Evolutionary conservation across 345 rosid genomes (phyloP), one percentile per base, ranked within the genome.

Genomic region (Eucalyptus erythrocorys): DNA sequence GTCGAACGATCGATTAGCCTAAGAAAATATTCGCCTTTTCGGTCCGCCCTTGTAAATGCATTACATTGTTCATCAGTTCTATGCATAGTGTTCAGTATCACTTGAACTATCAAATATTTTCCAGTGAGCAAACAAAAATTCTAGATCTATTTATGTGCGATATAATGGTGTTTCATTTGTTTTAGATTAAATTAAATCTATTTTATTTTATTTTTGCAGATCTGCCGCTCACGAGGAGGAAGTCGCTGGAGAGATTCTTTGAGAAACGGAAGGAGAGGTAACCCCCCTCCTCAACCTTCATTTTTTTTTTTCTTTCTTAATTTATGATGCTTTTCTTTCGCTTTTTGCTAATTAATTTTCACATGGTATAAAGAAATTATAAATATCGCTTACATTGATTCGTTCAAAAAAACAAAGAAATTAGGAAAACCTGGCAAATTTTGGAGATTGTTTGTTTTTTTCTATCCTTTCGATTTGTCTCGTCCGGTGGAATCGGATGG

Each of bases 191-290:
- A 27, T 81, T n/a, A 10, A 51, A 51, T 51, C 26, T 8, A 43
- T 81, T 55, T 84, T 50, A 48, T 48, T 37, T 32, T 0, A 9
- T 32, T 40, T 87, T 10, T 66, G 50, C 90, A 96, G 99, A 95
- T 93, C 93, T 98, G 88, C 98, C 99, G 4, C 92, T 95, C 57
- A 93, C 94, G 32, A 88, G 99, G 85, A 90, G 90, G 91, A 97
- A 92, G 89, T 98, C 99, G 51, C 92, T 98, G 85, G 94, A 94
- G 94, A 94, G 97, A 89, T 98, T 98, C 90, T 90, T 98, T 51
- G 98, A 95, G 94, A 98, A 96, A 89, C 99, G 99, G 50, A 98
- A 95, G 89, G 98, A 94, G 91, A 96, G 99, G 99, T 97, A 93
- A 92, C 49, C 14, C 14, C 13, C n/a, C 66, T 0, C 21, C 21